A percentile compares a stretch with the other conserved stretches of the same genome.
phyloP scores from a whole-genome alignment of 2,329 filamentous ascomycete species.

The Alternaria dauci region DNA sequence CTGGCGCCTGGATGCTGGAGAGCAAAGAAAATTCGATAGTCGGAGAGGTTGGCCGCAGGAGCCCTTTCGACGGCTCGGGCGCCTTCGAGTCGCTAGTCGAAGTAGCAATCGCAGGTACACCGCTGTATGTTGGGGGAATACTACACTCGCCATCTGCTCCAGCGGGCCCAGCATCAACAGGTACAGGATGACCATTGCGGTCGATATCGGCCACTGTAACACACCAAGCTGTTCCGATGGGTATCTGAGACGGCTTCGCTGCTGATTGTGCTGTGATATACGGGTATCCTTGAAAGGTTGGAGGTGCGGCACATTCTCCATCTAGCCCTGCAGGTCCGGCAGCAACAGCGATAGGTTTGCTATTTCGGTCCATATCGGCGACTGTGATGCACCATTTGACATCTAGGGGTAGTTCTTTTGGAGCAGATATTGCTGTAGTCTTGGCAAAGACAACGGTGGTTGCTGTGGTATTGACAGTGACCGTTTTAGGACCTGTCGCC shows the following conservation, averaged over 20 bases:
- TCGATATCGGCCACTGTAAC: conserved; percentile 18
- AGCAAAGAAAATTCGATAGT: not conserved
- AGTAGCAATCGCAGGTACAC: not conserved
- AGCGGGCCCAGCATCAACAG: conserved; percentile 9
- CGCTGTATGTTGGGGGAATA: not conserved
- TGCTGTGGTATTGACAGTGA: not conserved
- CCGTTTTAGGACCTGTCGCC: not conserved
- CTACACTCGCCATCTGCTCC: conserved; percentile 6
- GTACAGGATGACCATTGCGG: conserved; percentile 8
- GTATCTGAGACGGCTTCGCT: not conserved
- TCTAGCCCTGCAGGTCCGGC: conserved; percentile 16
- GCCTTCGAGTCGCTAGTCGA: not conserved
- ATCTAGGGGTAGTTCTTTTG: not conserved
- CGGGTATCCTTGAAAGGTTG: conserved; percentile 17
- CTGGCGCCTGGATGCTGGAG: not conserved
- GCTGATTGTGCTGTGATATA: conserved; percentile 2
- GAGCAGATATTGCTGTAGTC: not conserved
- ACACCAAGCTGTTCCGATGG: conserved; percentile 4
- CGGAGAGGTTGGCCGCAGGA: not conserved
- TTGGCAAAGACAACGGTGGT: not conserved
- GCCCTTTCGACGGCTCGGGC: not conserved
- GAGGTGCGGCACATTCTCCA: conserved; percentile 19
- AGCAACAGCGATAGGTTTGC: conserved; percentile 13
- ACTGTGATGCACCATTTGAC: conserved; percentile 25
- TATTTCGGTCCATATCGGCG: conserved; percentile 20